Percentiles rank a stretch among this genome's conserved stretches.
phyloP scores from a whole-genome alignment of 306 rosid genomes.

The Potentilla sterilis region DNA sequence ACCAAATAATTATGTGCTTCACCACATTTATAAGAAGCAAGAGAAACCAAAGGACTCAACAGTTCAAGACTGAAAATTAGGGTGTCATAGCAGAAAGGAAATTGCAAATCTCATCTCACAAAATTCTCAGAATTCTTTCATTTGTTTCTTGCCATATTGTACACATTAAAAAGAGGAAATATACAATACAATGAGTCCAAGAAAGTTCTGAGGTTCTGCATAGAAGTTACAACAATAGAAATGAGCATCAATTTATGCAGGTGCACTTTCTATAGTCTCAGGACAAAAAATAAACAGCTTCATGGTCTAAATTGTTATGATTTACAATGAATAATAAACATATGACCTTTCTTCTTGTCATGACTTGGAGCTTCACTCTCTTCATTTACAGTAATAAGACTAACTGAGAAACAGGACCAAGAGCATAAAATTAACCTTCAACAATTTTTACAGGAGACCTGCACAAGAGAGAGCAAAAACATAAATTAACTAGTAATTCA shows the following conservation, averaged over 20 bases:
- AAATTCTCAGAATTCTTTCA: not conserved
- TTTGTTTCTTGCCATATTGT: not conserved
- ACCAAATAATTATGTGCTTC: no score
- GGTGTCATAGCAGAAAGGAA: not conserved
- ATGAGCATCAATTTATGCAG: not conserved
- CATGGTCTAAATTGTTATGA: not conserved
- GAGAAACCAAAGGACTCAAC: not conserved
- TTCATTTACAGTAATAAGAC: not conserved
- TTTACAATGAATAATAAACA: slow-evolving; percentile 10
- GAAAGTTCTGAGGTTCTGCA: not conserved
- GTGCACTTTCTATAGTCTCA: not conserved
- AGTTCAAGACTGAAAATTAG: not conserved
- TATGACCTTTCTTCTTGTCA: slow-evolving; percentile 4
- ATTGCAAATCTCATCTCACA: not conserved
- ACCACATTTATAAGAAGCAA: not conserved
- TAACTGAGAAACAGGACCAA: not conserved
- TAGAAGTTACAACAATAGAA: not conserved
- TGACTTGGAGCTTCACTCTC: not conserved
- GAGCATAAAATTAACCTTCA: slow-evolving; percentile 56
- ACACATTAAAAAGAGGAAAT: not conserved
- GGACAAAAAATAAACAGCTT: slow-evolving; percentile 12
- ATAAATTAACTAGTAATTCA: slow-evolving; percentile 11
- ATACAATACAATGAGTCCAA: not conserved
- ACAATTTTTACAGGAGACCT: slow-evolving; percentile 81
- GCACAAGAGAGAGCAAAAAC: slow-evolving; percentile 32